Conservation (phyloP, 108 stramenopile species). For the Fragilaria radians region DNA sequence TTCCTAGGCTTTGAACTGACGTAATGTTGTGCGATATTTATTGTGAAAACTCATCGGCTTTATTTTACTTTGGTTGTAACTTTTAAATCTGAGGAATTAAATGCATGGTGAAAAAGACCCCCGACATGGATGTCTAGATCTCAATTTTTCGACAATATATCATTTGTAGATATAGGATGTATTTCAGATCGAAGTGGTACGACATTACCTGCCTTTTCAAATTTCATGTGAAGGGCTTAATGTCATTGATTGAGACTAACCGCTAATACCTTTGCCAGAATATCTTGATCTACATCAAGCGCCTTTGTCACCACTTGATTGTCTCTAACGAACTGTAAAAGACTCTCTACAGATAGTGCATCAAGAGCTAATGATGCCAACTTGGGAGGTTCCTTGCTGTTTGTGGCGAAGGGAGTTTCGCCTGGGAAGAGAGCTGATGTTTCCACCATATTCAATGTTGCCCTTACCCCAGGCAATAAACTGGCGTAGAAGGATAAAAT, state of each 20-base stretch:
- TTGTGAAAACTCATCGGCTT: no score
- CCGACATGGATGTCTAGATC: no score
- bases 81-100: no score
- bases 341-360: neutral
- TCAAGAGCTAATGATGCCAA: neutral
- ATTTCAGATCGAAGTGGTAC: no score
- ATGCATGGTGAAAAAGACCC: no score
- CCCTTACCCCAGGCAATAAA: neutral
- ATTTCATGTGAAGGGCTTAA: no score
- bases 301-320: neutral
- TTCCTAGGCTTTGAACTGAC: no score
- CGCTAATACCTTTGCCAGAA: neutral
- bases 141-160: no score
- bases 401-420: neutral
- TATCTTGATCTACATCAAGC: neutral
- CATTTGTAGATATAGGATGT: no score
- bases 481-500: neutral
- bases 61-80: no score
- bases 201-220: no score
- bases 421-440: neutral
- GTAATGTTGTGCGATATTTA: no score
- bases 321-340: neutral
- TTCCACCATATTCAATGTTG: neutral
- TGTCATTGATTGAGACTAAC: neutral
- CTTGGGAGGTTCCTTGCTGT: neutral